A percentile compares a stretch with the other conserved stretches of the same genome.
Evolutionary conservation across 179 eudicot species (phyloP).

Genomic region (Vitellaria paradoxa): DNA sequence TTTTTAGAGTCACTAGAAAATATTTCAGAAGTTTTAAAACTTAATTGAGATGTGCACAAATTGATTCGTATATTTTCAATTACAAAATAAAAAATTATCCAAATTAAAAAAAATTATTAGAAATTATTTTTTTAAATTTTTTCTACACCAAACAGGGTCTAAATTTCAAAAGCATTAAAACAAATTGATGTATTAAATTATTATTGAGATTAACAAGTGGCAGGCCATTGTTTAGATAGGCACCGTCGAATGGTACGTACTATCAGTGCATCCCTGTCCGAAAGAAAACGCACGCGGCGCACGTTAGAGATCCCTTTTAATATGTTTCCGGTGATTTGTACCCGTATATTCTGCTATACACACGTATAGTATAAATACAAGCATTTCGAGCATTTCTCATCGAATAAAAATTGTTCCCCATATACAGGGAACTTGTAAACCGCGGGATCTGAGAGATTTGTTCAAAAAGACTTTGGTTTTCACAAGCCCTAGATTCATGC

Average conservation of each 20-base stretch:
- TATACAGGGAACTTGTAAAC: not conserved
- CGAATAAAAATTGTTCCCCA: not conserved
- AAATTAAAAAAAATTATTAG: no score
- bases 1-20: no score
- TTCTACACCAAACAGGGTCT: no score
- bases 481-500: constrained; percentile 19
- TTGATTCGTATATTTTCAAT: no score
- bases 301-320: not conserved
- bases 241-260: not conserved
- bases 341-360: not conserved
- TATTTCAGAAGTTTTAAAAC: no score
- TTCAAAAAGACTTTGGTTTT: not conserved
- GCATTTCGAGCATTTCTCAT: not conserved
- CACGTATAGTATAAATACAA: not conserved
- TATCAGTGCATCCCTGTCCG: not conserved
- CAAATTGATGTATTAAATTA: no score
- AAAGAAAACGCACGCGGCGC: not conserved
- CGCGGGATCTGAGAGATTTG: constrained; percentile 20
- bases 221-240: not conserved
- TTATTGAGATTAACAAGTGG: not conserved
- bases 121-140: no score
- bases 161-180: no score
- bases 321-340: not conserved
- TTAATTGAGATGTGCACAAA: no score
- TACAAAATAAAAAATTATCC: no score